phyloP scores from a whole-genome alignment of 495 filamentous ascomycete genomes.

The Aspergillus sclerotiicarbonarius region DNA sequence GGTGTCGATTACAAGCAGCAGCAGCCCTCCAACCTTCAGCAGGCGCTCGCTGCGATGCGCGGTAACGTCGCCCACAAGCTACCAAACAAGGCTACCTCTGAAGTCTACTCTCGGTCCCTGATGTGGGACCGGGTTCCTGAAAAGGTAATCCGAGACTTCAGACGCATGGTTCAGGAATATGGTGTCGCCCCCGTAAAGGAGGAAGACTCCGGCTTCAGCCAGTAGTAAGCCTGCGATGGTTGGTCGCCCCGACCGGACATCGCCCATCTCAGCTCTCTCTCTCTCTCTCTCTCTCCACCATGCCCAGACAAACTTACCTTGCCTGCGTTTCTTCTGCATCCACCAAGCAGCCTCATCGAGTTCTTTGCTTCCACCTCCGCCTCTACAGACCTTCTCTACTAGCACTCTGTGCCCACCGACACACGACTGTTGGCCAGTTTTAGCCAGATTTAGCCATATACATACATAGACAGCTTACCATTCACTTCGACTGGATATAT shows the following conservation, averaged over 20 bases:
- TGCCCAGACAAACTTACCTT: slow-evolving; percentile 10
- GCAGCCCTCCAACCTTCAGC: slow-evolving; percentile 65
- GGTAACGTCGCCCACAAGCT: slow-evolving; percentile 53
- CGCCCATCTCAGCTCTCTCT: slow-evolving; percentile 8
- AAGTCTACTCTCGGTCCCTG: slow-evolving; percentile 88
- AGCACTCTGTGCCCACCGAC: slow-evolving; percentile 12
- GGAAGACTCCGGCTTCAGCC: slow-evolving; percentile 32
- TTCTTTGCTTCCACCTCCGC: slow-evolving; percentile 9
- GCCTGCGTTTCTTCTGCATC: slow-evolving; percentile 10
- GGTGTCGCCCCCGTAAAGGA: slow-evolving; percentile 38
- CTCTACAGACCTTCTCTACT: slow-evolving; percentile 13
- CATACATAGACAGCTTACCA: slow-evolving; percentile 29
- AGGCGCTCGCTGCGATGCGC: slow-evolving; percentile 79
- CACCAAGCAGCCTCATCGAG: slow-evolving; percentile 12
- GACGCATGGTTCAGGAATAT: slow-evolving; percentile 72
- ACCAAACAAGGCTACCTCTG: slow-evolving; percentile 39
- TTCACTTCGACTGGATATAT: slow-evolving; percentile 28
- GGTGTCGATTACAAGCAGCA: slow-evolving; percentile 43
- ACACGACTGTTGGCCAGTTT: slow-evolving; percentile 22
- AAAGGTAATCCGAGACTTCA: slow-evolving; percentile 91
- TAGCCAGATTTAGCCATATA: slow-evolving; percentile 27
- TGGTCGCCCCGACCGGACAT: not conserved
- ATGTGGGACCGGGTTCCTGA: slow-evolving; percentile 92
- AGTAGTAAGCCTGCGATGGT: slow-evolving; percentile 16
- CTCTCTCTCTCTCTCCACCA: slow-evolving; percentile 5